Percentiles rank a stretch among this genome's conserved stretches.
phyloP scores from a whole-genome alignment of 1,284 basidiomycete species.

The Spongispora temasekensis region DNA sequence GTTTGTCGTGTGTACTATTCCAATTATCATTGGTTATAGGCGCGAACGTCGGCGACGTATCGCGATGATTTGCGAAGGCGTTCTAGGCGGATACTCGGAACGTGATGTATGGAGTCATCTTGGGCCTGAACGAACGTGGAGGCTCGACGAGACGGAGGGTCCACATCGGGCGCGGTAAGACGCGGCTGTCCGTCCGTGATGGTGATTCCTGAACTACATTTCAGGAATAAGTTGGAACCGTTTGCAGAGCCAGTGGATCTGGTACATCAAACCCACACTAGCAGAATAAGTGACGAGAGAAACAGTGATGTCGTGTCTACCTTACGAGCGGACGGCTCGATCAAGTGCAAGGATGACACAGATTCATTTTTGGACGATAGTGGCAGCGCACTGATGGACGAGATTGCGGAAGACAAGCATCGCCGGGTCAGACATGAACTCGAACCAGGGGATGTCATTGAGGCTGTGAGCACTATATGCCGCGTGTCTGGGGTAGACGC shows the following conservation, averaged over 20 bases:
- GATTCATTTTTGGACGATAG: conserved; percentile 18
- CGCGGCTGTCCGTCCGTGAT: neutral
- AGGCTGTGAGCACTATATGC: conserved; percentile 86
- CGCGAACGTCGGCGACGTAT: conserved; percentile 71
- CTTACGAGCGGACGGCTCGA: conserved; percentile 15
- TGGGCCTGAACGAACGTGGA: conserved; percentile 58
- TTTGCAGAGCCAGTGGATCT: conserved; percentile 41
- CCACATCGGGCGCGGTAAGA: conserved; percentile 76
- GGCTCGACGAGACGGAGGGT: conserved; percentile 87
- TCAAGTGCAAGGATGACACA: conserved; percentile 17
- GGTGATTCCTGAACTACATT: neutral
- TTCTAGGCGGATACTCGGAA: conserved; percentile 61
- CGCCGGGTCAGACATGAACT: conserved; percentile 81
- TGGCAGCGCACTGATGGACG: conserved; percentile 58
- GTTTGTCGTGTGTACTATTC: neutral
- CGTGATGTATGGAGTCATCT: conserved; percentile 77
- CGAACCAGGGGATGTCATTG: conserved; percentile 88
- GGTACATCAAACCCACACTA: conserved; percentile 1
- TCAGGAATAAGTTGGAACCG: conserved; percentile 74
- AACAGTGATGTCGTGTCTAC: conserved; percentile 20
- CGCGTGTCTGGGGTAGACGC: conserved; percentile 87
- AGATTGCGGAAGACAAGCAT: conserved; percentile 76
- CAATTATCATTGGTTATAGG: conserved; percentile 40
- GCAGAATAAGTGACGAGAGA: conserved; percentile 4
- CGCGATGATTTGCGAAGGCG: conserved; percentile 60